Evolutionary conservation across 345 rosid species (phyloP), one percentile per base, ranked within the genome.

Genomic region (Erodium maritimum): DNA sequence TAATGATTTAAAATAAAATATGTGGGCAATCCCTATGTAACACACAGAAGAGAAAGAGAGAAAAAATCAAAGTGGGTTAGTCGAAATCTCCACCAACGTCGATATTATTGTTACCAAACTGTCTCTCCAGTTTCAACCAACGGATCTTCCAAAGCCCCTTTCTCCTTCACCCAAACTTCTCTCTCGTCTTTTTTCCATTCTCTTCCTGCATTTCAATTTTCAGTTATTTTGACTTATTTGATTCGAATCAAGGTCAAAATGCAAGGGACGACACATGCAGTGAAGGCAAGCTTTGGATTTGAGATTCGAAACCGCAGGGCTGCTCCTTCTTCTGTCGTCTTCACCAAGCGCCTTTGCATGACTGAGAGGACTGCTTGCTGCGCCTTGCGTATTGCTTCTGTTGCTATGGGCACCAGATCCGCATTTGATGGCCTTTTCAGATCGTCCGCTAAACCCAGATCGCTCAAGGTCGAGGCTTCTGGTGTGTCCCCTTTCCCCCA

Each of bases 401-500:
- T 57, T 55, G 55, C 73, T 17, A 88, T 80, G 96, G 86, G 86
- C 57, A 74, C 88, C 1, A 76, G 64, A 48, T 52, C n/a, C 56
- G 70, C 67, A 54, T 67, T 69, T 52, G 67, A 69, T n/a, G 67
- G 54, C 18, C 64, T 78, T 53, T 76, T 73, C 66, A 55, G 70
- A 62, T 68, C 82, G 21, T 69, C 86, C 16, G 63, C 75, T 53
- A 85, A 80, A 76, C 33, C 82, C 61, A 79, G 84, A 77, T 77
- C 86, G 0, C 68, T 83, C 66, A 83, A 68, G 67, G 81, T 85
- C 53, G 84, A 82, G 5, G 79, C 87, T 58, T 76, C 89, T 55
- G 96, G 98, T 91, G 59, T 61, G 88, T 73, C 51, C 50, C 21
- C 20, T 14, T 17, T 22, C 50, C 5, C 19, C 13, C 13, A 1